These are phyloP conservation scores for Cercospora sp. DNA, from an alignment of 2,329 filamentous ascomycete species.

Conservation along the genomic window DNA sequence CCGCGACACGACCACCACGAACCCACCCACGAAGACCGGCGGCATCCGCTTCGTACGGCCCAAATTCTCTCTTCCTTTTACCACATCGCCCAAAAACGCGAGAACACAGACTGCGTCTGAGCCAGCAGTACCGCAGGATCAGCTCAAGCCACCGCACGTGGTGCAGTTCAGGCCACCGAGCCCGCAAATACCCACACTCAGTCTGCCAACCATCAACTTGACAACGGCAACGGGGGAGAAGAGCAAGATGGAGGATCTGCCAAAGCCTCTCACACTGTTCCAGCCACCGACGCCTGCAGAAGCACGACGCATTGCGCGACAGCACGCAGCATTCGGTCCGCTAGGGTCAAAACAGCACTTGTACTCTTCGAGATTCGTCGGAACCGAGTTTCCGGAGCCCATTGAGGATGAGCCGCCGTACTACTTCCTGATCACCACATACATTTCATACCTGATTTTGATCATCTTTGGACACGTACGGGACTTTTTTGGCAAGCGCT, in stretches of 20 bases:
- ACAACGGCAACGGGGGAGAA: slow-evolving; percentile 80
- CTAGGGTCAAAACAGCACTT: slow-evolving; percentile 76
- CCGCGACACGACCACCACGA: slow-evolving; percentile 22
- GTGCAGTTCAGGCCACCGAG: slow-evolving; percentile 64
- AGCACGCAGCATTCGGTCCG: slow-evolving; percentile 89
- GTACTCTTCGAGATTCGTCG: slow-evolving; percentile 85
- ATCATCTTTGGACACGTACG: slow-evolving; percentile 94
- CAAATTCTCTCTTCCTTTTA: slow-evolving; percentile 36
- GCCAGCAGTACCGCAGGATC: slow-evolving; percentile 21
- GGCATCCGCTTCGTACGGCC: slow-evolving; percentile 31
- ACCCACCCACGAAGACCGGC: slow-evolving; percentile 11
- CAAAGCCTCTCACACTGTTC: slow-evolving; percentile 77
- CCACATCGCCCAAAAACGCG: slow-evolving; percentile 33
- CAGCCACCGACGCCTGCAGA: slow-evolving; percentile 85
- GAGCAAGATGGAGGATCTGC: slow-evolving; percentile 69
- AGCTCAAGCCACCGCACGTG: slow-evolving; percentile 44
- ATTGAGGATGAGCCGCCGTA: slow-evolving; percentile 95
- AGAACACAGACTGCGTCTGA: slow-evolving; percentile 40
- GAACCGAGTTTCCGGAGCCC: slow-evolving; percentile 75
- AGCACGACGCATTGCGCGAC: slow-evolving; percentile 69
- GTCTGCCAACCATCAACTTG: slow-evolving; percentile 86
- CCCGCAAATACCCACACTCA: slow-evolving; percentile 69
- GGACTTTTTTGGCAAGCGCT: slow-evolving; percentile 97
- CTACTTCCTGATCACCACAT: slow-evolving; percentile 95
- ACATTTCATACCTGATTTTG: slow-evolving; percentile 94